Evolutionary conservation across 352 stramenopile genomes (phyloP), one percentile per base, ranked within the genome.

Genomic region (Pythium vanterpoolii): DNA sequence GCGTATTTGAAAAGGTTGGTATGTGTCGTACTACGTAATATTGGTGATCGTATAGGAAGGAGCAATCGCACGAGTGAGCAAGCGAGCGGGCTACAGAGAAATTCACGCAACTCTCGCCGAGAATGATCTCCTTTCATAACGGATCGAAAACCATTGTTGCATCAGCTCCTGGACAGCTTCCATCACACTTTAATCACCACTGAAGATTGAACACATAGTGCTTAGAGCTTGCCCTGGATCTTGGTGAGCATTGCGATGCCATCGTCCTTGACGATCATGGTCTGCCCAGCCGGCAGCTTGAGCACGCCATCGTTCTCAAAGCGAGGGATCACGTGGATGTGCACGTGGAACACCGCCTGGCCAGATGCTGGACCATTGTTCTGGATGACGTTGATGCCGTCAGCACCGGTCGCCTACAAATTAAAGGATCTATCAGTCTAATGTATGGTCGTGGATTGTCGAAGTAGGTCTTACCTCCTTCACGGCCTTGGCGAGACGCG

Each of bases 291-390:
- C 1, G 85, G 81, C 16, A 95, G 47, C 55, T 68, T 65, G 19
- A 95, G 58, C 52, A 90, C 57, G 8, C 65, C 70, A 63, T 95
- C 83, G 52, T 66, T 59, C 1, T 81, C 64, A 39, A 86, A 91
- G 56, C 83, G 85, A 4, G 83, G 83, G 57, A 93, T 82, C 45
- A 95, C 85, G 69, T 95, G 85, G 36, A 91, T 74, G 45, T 94
- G 85, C 19, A 71, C 76, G 71, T 93, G 83, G 69, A 93, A 91
- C 27, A 93, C 81, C 1, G 72, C 76, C 57, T 95, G 85, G 1
- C 80, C 85, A 1, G 85, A 54, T 10, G 80, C 67, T 1, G 66
- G 24, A 27, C 80, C 80, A 56, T 94, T 94, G 76, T 94, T 93
- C 72, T 94, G 82, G 27, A 94, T 63, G 66, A 94, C 84, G 60